Base-by-base conservation (phyloP, 768 basidiomycete genomes). In the Tricholoma matsutake region DNA sequence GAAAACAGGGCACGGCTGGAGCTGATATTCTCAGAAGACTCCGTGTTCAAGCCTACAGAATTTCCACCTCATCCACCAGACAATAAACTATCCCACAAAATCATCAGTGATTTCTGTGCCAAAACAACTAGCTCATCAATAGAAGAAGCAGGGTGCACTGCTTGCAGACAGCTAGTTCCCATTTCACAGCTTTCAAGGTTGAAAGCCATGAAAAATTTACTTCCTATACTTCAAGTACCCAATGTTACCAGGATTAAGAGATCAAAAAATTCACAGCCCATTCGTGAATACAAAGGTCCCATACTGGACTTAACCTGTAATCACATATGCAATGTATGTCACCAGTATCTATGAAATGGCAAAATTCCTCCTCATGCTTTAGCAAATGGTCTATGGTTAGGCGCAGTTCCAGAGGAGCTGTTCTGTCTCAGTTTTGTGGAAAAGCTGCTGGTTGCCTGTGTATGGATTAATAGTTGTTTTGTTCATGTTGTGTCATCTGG, bases 391-490 rank as follows among this genome's bases (percentile, higher is more conserved):
- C 16, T n/a, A 18, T 43, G 41, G 41, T 43, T 43, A 57, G 75
- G 63, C 68, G 71, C 73, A 2, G 67, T 61, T 9, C 63, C 58
- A 2, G 57, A 71, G n/a, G 67, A 63, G 11, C 54, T 80, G 2
- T 29, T 65, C 37, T 47, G 62, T 2, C 60, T 79, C 1, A 69
- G 45, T 2, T 76, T 69, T 54, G 64, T 66, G 0, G 78, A 80
- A 59, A 67, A 72, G 31, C 59, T 70, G 28, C 53, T 75, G 1
- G 61, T 77, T 5, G 60, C 75, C 1, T 52, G 65, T 14, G 66
- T 69, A 0, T 29, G 71, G n/a, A n/a, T n/a, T n/a, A n/a, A n/a
- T n/a, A n/a, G n/a, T n/a, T n/a, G n/a, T n/a, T n/a, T 5, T 32
- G 31, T 32, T 32, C 31, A 32, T 8, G 31, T 32, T 8, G 8